Percentiles rank a stretch among this genome's conserved stretches.
Evolutionary conservation across 352 stramenopile species (phyloP).

Genomic region (Phytopythium cucurbitacearum): DNA sequence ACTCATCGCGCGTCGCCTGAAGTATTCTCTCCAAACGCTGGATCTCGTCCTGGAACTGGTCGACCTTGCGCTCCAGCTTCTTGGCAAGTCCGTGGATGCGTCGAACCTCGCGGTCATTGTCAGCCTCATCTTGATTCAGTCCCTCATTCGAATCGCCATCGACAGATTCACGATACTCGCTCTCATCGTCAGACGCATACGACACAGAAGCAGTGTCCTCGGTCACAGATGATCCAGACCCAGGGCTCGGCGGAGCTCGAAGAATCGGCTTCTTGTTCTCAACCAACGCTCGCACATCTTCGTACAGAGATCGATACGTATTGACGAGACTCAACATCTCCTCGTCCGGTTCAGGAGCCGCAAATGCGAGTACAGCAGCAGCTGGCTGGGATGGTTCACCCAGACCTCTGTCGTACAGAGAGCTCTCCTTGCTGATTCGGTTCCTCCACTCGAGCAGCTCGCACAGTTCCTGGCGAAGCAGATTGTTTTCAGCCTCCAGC

Average conservation of each 20-base stretch:
- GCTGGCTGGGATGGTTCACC: conserved; percentile 7
- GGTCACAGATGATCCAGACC: conserved; percentile 59
- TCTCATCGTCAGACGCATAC: conserved; percentile 53
- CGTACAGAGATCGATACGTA: conserved; percentile 63
- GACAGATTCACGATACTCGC: conserved; percentile 27
- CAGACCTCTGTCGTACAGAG: background rate
- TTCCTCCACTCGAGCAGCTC: conserved; percentile 72
- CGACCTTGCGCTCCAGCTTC: conserved; percentile 64
- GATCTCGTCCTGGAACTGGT: conserved; percentile 68
- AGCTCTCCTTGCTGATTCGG: background rate
- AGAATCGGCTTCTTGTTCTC: conserved; percentile 48
- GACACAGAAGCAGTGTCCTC: conserved; percentile 65
- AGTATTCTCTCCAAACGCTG: conserved; percentile 66
- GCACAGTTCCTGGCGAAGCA: conserved; percentile 63
- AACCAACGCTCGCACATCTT: conserved; percentile 50
- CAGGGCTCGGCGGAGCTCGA: conserved; percentile 38
- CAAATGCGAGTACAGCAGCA: conserved; percentile 1
- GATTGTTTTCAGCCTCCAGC: conserved; percentile 59
- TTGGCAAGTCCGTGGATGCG: conserved; percentile 50
- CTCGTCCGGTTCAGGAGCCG: conserved; percentile 22
- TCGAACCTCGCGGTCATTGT: conserved; percentile 53
- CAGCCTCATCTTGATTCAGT: conserved; percentile 20
- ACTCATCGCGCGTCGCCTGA: conserved; percentile 57
- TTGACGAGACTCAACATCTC: conserved; percentile 60
- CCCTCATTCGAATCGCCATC: conserved; percentile 26